Base-by-base conservation (phyloP, 164 flowering plant species). In the Nymphaea colorata region DNA sequence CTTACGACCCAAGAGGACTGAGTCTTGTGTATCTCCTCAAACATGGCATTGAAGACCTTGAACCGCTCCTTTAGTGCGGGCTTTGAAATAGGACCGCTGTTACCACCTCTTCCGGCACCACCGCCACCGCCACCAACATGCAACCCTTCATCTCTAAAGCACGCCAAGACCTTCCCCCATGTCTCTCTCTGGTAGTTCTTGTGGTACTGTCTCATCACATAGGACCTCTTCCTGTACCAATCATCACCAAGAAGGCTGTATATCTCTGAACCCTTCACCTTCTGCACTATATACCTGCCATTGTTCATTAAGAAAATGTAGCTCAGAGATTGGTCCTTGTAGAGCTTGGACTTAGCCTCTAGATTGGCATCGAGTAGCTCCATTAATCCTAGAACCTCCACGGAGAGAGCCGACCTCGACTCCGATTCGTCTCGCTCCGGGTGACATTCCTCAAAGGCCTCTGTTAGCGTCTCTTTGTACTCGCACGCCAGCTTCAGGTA, bases 251-350 rank as follows among this genome's bases (percentile, higher is more conserved):
- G 68, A 69, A 86, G 64, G 17, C 78, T 71, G 63, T 82, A 73
- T 6, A 94, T 82, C 79, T 86, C 89, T 0, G 91, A 82, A 2
- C 85, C 90, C 71, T 86, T 90, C 66, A 87, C 82, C 83, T 90
- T 94, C 73, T 88, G 88, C 68, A 87, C 36, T 0, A 94, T 87
- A 73, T 94, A 94, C 5, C 96, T 70, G 3, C 90, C 92, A 62
- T 94, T 94, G 80, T 94, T 94, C 97, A 91, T 90, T 77, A 91
- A 64, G 79, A 94, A 94, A 2, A 94, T 78, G 85, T 74, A 73
- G 53, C 86, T 51, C 36, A 91, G 65, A 0, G 99, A 75, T 0
- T 70, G 71, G 65, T 94, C 97, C 44, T 71, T 79, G 81, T 94
- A 94, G 8, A 88, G 84, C 69, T 71, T 83, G 42, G 99, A 83